phyloP scores from a whole-genome alignment of 768 basidiomycete genomes.

The Rhodocollybia butyracea region DNA sequence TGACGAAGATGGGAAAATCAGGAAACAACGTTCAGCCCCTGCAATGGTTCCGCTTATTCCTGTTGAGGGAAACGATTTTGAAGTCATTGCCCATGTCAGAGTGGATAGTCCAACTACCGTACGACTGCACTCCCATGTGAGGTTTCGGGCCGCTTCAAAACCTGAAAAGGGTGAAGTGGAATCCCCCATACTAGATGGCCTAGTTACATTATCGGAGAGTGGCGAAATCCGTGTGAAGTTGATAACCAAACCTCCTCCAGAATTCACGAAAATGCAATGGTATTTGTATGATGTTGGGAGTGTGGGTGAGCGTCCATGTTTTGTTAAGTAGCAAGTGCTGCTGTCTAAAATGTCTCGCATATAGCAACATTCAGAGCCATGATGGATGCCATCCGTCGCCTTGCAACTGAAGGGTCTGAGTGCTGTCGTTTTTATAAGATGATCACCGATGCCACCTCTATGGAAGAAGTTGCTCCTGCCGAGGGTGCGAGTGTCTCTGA shows the following conservation, averaged over 20 bases:
- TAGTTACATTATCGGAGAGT: constrained; percentile 50
- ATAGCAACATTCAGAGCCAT: constrained; percentile 61
- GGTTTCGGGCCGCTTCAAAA: constrained; percentile 56
- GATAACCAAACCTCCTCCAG: constrained; percentile 58
- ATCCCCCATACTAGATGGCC: constrained; percentile 49
- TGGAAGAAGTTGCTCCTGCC: not conserved
- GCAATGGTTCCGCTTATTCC: constrained; percentile 36
- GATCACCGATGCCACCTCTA: constrained; percentile 34
- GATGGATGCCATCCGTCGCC: constrained; percentile 55
- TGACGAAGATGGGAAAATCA: constrained; percentile 55
- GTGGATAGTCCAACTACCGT: constrained; percentile 48
- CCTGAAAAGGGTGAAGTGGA: constrained; percentile 46
- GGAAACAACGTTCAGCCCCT: constrained; percentile 41
- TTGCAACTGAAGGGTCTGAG: constrained; percentile 38
- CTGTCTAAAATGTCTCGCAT: not conserved
- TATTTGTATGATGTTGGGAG: constrained; percentile 62
- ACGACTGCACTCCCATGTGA: constrained; percentile 64
- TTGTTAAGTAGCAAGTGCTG: not conserved
- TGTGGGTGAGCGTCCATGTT: constrained; percentile 35
- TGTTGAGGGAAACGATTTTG: constrained; percentile 30
- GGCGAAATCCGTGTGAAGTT: constrained; percentile 55
- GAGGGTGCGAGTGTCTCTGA: too few species aligned
- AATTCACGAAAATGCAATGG: constrained; percentile 60
- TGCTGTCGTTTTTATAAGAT: constrained; percentile 50
- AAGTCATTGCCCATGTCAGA: constrained; percentile 50